Base-by-base conservation (phyloP, 1,284 basidiomycete species). In the Cutaneotrichosporon mucoides region DNA sequence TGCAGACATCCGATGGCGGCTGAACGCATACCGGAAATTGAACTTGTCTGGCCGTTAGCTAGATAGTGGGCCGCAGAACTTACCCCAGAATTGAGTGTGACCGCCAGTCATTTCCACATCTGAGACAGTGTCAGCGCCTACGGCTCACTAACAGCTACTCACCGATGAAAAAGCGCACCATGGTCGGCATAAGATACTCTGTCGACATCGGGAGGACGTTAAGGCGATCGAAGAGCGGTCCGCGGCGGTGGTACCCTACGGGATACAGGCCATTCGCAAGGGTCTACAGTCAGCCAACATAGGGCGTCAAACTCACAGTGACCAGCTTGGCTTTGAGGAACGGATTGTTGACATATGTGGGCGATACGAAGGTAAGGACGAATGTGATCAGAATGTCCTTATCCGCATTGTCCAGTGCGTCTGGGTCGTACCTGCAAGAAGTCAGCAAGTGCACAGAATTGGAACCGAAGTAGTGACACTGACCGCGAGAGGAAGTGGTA, bases 291-390 rank as follows among this genome's bases (percentile, higher is more conserved):
- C 38, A 44, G 37, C 10, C 33, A 40, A 12, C 9, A 34, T 12
- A 24, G 42, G 12, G 6, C 7, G 11, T 4, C 10, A 15, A 4
- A 35, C 82, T 50, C 66, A 92, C 91, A 71, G 95, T 92, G 64
- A 97, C 92, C 46, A 99, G 87, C 79, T 99, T 97, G n/a, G 92
- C 87, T 77, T 97, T 98, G 67, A 99, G 78, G 82, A 96, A 98
- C 0, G 96, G 96, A 67, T 99, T 99, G 81, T 96, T 97, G 81
- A 99, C 93, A 75, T 95, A 98, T 85, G 89, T 91, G 6, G 92
- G 96, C 6, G 89, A 88, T 57, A 99, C 81, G 83, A 98, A 98
- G 0, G 90, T 92, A 66, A 98, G 82, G 41, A 87, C 85, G 77
- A 98, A 99, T 0, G 87, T 85, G 65, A 98, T 81, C n/a, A 99